Percentiles rank a stretch among this genome's conserved stretches.
These are phyloP conservation scores for Scheffersomyces insectosa DNA, from an alignment of 1,139 yeast species.

Conservation along the genomic window DNA sequence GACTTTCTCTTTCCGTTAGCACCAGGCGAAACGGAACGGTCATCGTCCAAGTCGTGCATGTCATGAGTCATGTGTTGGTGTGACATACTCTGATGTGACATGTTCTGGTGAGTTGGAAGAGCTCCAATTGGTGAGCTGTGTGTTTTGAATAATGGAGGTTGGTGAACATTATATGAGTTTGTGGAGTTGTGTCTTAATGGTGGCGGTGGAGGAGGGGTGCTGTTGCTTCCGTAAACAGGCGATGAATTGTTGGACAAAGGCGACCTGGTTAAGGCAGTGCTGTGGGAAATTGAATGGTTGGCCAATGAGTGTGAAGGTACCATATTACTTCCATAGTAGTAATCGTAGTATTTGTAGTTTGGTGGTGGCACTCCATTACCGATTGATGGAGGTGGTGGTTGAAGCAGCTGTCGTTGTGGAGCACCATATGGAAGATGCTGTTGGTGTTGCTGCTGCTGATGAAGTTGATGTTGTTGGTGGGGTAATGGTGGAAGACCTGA, in stretches of 20 bases:
- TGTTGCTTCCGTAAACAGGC: conserved; percentile 12
- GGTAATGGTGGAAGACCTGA: conserved; percentile 9
- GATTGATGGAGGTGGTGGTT: not conserved
- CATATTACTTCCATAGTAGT: conserved; percentile 8
- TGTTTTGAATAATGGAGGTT: not conserved
- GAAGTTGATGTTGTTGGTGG: conserved; percentile 6
- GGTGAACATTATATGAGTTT: not conserved
- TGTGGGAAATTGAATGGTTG: conserved; percentile 1
- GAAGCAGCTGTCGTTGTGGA: conserved; percentile 2
- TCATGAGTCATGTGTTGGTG: not conserved
- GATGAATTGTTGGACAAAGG: conserved; percentile 15
- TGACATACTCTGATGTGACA: not conserved
- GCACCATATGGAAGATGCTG: not conserved
- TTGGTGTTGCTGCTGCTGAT: conserved; percentile 5
- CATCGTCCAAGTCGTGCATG: not conserved
- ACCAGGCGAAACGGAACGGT: not conserved
- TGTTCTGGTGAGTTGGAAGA: not conserved
- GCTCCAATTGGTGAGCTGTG: not conserved
- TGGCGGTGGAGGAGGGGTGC: conserved; percentile 14
- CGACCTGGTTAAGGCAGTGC: conserved; percentile 7
- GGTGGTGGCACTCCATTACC: conserved; percentile 3
- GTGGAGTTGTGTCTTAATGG: conserved; percentile 4
- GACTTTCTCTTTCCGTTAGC: conserved; percentile 39
- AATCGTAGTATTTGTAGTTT: conserved; percentile 15
- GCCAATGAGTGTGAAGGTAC: conserved; percentile 1